These are phyloP conservation scores for Globisporangium sylvaticum DNA, from an alignment of 352 stramenopile genomes.

Conservation along the genomic window DNA sequence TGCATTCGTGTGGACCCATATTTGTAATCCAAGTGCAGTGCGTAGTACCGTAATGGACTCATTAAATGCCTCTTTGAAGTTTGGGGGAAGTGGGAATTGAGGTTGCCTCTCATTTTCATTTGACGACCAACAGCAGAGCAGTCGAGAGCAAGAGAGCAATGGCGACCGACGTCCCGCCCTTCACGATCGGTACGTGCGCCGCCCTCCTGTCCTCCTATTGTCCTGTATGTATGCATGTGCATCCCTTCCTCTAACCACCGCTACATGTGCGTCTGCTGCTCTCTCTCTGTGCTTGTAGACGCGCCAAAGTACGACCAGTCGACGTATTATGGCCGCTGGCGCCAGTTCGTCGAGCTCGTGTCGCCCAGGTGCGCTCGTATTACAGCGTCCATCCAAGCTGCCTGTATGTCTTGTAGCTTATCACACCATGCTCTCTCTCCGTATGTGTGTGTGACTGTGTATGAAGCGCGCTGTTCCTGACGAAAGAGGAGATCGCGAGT, in stretches of 20 bases:
- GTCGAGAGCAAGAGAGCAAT: slow-evolving; percentile 2
- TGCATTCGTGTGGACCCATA: no score
- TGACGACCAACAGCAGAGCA: background rate
- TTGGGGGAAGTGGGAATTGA: background rate
- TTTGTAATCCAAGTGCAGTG: no score
- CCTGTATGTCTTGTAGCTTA: background rate
- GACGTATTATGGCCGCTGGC: slow-evolving; percentile 82
- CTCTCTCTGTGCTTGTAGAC: slow-evolving; percentile 24
- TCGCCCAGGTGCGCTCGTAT: slow-evolving; percentile 42
- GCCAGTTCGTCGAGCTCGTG: slow-evolving; percentile 82
- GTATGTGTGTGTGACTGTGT: background rate
- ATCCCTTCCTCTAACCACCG: background rate
- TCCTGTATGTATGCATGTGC: background rate
- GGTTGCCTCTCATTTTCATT: no score
- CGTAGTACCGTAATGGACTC: background rate
- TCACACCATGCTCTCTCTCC: background rate
- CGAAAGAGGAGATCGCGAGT: slow-evolving; percentile 56
- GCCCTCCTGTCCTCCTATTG: background rate
- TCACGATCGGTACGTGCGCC: slow-evolving; percentile 28
- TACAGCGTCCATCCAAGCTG: background rate
- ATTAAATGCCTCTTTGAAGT: background rate
- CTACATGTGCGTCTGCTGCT: background rate
- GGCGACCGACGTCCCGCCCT: slow-evolving; percentile 27
- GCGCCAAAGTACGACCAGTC: slow-evolving; percentile 80
- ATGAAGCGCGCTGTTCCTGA: slow-evolving; percentile 63